Conservation (phyloP, 2,329 filamentous ascomycete species). For the Ophiocordyceps australis region DNA sequence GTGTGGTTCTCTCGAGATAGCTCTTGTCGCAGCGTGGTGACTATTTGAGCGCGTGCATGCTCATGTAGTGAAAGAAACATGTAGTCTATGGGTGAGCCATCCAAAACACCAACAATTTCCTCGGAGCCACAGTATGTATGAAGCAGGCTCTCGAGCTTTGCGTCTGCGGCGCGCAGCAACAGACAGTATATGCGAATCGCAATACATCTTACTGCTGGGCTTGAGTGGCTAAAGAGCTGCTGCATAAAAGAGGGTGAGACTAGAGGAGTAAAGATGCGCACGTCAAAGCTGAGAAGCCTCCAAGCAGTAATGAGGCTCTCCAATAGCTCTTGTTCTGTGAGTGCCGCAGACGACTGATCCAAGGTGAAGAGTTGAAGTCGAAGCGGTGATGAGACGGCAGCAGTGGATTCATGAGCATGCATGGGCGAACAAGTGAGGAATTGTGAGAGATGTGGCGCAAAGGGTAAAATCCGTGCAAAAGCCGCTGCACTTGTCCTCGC, state of each 20-base stretch:
- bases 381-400: no score
- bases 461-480: slow-evolving; percentile 63
- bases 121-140: slow-evolving; percentile 43
- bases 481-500: slow-evolving; percentile 38
- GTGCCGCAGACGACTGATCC: slow-evolving; percentile 8
- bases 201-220: slow-evolving; percentile 53
- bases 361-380: slow-evolving; percentile 12
- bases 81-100: slow-evolving; percentile 62
- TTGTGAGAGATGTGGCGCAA: slow-evolving; percentile 62
- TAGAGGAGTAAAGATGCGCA: slow-evolving; percentile 43
- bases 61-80: slow-evolving; percentile 48
- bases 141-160: slow-evolving; percentile 56
- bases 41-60: slow-evolving; percentile 29
- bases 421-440: slow-evolving; percentile 40
- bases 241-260: slow-evolving; percentile 52
- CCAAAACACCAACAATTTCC: slow-evolving; percentile 51
- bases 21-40: slow-evolving; percentile 22
- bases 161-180: slow-evolving; percentile 63
- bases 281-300: slow-evolving; percentile 63
- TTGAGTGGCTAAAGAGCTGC: slow-evolving; percentile 42
- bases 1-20: slow-evolving; percentile 8
- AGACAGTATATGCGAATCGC: slow-evolving; percentile 67
- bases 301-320: slow-evolving; percentile 35
- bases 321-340: slow-evolving; percentile 8
- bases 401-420: no score